Conservation (phyloP, 768 basidiomycete genomes). For the Lactifluus pinguis region DNA sequence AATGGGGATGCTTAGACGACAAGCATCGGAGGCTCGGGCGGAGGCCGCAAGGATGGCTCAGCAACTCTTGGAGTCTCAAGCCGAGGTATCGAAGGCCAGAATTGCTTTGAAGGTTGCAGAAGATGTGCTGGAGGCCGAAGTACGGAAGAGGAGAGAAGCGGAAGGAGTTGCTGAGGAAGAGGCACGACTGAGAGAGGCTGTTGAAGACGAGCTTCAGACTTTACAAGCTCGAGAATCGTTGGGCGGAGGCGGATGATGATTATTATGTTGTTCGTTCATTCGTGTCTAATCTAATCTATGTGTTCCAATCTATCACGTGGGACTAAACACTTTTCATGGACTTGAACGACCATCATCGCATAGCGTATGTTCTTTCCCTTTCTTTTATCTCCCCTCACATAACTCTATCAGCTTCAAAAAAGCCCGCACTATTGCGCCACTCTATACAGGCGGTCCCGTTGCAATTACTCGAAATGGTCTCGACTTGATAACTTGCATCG, state of each 20-base stretch:
- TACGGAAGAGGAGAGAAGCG: constrained; percentile 45
- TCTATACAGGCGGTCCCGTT: constrained; percentile 86
- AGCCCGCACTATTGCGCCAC: constrained; percentile 57
- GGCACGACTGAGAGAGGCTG: constrained; percentile 34
- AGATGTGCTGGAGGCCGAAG: constrained; percentile 52
- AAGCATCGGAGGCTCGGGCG: constrained; percentile 60
- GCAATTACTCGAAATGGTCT: constrained; percentile 70
- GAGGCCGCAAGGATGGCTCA: constrained; percentile 58
- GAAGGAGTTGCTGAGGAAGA: constrained; percentile 46
- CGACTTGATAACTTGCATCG: constrained; percentile 78
- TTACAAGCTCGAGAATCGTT: constrained; percentile 19
- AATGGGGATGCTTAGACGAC: constrained; percentile 51
- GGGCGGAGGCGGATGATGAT: too few relatives aligned
- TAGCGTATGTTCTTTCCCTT: constrained; percentile 39
- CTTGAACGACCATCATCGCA: constrained; percentile 28
- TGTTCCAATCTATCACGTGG: neutral
- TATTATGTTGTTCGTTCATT: neutral
- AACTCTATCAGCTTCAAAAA: constrained; percentile 58
- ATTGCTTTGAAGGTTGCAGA: constrained; percentile 48
- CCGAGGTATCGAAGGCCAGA: constrained; percentile 48
- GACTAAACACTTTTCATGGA: neutral
- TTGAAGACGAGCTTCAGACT: constrained; percentile 42
- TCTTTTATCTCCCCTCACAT: neutral
- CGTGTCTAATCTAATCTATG: neutral
- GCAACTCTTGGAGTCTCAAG: constrained; percentile 57